A percentile compares a stretch with the other conserved stretches of the same genome.
These are phyloP conservation scores for Hanseniaspora lindneri DNA, from an alignment of 805 yeast species.

Conservation along the genomic window DNA sequence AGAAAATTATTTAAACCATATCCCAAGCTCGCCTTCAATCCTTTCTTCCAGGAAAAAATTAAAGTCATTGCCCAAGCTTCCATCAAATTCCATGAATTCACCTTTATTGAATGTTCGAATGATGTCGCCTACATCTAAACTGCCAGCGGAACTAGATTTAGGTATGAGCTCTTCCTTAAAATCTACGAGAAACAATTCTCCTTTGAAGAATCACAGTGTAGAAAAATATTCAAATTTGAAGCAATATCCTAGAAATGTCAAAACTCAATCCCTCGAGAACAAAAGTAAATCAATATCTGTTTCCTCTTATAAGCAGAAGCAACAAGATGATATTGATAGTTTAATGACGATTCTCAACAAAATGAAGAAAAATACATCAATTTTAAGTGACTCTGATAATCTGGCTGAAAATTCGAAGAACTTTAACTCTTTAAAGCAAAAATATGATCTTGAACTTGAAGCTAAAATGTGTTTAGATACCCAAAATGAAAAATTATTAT, in stretches of 20 bases:
- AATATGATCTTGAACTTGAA: background rate
- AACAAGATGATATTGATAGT: slow-evolving; percentile 1
- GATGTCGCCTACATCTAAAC: background rate
- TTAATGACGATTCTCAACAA: slow-evolving; percentile 2
- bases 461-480: background rate
- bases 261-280: no score
- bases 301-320: slow-evolving; percentile 1
- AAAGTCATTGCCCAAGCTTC: slow-evolving; percentile 7
- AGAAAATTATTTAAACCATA: slow-evolving; percentile 1
- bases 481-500: background rate
- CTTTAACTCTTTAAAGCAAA: background rate
- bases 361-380: background rate
- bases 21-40: slow-evolving; percentile 13
- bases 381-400: background rate
- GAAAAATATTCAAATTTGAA: no score
- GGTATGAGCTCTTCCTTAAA: background rate
- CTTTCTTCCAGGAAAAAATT: slow-evolving; percentile 12
- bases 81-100: slow-evolving; percentile 5
- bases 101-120: slow-evolving; percentile 2
- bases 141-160: background rate
- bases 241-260: no score
- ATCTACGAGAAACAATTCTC: background rate
- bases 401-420: background rate
- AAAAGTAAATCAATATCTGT: no score
- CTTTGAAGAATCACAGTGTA: background rate